A percentile compares a stretch with the other conserved stretches of the same genome.
Evolutionary conservation across 2,329 filamentous ascomycete genomes (phyloP).

Genomic region (Orbilia javanica): DNA sequence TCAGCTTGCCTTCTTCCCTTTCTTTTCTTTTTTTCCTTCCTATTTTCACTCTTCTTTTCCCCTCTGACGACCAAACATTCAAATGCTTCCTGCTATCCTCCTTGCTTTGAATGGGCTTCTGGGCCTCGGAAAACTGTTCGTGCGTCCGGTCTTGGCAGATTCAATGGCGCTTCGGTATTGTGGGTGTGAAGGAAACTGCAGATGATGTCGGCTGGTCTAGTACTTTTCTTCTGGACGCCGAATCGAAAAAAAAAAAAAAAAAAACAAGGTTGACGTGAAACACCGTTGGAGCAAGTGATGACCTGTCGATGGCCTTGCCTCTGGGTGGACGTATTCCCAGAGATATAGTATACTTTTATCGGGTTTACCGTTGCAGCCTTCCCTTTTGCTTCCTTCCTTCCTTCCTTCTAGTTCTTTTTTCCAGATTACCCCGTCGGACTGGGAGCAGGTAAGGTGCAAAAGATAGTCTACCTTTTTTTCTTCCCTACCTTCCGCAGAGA

Average conservation of each 20-base stretch:
- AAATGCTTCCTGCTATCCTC: constrained; percentile 36
- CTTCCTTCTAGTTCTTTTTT: constrained; percentile 27
- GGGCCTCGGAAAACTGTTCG: constrained; percentile 45
- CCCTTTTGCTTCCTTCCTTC: constrained; percentile 29
- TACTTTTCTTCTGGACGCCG: constrained; percentile 45
- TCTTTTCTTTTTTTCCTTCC: neutral
- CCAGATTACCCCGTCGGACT: constrained; percentile 48
- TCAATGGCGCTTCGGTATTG: constrained; percentile 40
- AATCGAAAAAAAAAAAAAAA: constrained; percentile 42
- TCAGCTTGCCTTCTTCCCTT: constrained; percentile 41
- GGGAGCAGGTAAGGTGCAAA: constrained; percentile 22
- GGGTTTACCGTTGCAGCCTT: constrained; percentile 37
- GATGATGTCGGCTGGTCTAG: constrained; percentile 29
- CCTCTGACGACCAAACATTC: constrained; percentile 6
- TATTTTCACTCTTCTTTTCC: constrained; percentile 2
- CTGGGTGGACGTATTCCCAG: neutral
- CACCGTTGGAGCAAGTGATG: constrained; percentile 30
- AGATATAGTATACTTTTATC: constrained; percentile 39
- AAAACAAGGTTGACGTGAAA: constrained; percentile 29
- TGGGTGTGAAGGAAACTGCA: constrained; percentile 17
- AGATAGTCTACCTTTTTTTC: constrained; percentile 24
- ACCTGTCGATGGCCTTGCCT: constrained; percentile 10
- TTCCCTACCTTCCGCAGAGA: constrained; percentile 32
- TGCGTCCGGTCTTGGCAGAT: constrained; percentile 49
- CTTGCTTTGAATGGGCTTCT: constrained; percentile 47